Evolutionary conservation across 2,329 filamentous ascomycete genomes (phyloP).

Genomic region (Claviceps sp.): DNA sequence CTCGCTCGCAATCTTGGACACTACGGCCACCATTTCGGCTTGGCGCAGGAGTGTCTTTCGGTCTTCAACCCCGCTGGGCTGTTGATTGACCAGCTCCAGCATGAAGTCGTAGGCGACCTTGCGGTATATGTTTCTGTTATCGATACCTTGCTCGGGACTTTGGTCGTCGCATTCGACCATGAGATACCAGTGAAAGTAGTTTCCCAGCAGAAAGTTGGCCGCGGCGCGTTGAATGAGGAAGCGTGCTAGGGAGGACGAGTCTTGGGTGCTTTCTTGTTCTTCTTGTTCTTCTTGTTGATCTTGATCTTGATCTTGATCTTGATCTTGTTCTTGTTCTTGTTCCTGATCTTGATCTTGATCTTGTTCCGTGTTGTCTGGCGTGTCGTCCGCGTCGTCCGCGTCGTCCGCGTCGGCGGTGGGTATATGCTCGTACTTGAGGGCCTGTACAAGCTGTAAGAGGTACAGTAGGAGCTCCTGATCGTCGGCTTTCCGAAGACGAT

Average conservation of each 20-base stretch:
- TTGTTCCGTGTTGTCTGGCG: no score
- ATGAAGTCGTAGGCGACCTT: conserved; percentile 96
- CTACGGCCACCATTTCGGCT: conserved; percentile 74
- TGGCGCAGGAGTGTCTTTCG: conserved; percentile 70
- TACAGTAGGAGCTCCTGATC: conserved; percentile 87
- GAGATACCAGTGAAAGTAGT: conserved; percentile 95
- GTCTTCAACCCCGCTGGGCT: conserved; percentile 54
- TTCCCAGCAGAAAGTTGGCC: conserved; percentile 79
- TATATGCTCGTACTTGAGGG: conserved; percentile 82
- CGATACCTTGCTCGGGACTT: conserved; percentile 58
- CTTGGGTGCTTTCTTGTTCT: conserved; percentile 43
- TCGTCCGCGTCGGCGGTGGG: conserved; percentile 28
- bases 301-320: no score
- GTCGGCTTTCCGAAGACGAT: conserved; percentile 79
- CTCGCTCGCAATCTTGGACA: conserved; percentile 81
- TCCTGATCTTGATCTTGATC: no score
- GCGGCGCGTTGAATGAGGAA: conserved; percentile 84
- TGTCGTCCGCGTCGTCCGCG: conserved; percentile 24
- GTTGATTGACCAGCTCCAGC: conserved; percentile 62
- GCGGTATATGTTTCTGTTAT: conserved; percentile 74
- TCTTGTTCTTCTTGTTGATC: no score
- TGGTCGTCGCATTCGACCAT: conserved; percentile 93
- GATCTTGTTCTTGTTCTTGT: no score
- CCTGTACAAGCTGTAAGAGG: conserved; percentile 85
- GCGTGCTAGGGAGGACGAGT: conserved; percentile 66